Conservation (phyloP, 1,139 yeast species). For the Candida sp. region DNA sequence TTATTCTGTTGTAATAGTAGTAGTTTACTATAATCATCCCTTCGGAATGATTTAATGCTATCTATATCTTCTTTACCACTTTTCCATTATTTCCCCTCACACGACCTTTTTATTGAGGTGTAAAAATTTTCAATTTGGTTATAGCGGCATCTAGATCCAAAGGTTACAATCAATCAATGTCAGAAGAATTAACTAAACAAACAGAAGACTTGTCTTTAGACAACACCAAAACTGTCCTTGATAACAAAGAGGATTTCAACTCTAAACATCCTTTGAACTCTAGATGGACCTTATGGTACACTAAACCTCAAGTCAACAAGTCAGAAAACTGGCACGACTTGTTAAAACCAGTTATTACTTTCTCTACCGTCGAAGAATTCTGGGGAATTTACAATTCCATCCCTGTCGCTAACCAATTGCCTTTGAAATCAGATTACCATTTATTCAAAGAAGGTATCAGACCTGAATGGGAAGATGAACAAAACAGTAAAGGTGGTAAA, state of each 20-base stretch:
- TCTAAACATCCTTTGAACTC: conserved; percentile 90
- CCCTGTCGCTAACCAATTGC: conserved; percentile 90
- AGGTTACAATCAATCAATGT: conserved; percentile 18
- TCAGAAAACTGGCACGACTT: conserved; percentile 92
- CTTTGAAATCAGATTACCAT: conserved; percentile 92
- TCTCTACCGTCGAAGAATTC: conserved; percentile 93
- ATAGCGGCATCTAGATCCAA: conserved; percentile 2
- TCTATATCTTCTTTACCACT: too few relatives aligned
- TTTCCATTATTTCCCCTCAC: too few relatives aligned
- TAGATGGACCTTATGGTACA: conserved; percentile 98
- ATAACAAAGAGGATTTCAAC: conserved; percentile 65
- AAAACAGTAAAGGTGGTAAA: conserved; percentile 90
- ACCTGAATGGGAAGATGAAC: conserved; percentile 98
- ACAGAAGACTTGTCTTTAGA: conserved; percentile 54
- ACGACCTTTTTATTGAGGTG: conserved; percentile 1
- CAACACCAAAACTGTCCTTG: conserved; percentile 53
- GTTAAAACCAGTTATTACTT: conserved; percentile 89
- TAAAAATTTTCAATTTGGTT: conserved; percentile 13
- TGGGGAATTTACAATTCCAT: conserved; percentile 98
- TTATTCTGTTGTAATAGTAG: too few relatives aligned
- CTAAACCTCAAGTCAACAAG: conserved; percentile 81
- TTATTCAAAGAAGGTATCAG: conserved; percentile 91
- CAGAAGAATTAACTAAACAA: conserved; percentile 54
- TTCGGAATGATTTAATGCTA: too few relatives aligned
- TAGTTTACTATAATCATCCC: too few relatives aligned